A percentile compares a stretch with the other conserved stretches of the same genome.
These are phyloP conservation scores for Spinellus fusiger DNA, from an alignment of 192 early-diverging fungal species.

Conservation along the genomic window DNA sequence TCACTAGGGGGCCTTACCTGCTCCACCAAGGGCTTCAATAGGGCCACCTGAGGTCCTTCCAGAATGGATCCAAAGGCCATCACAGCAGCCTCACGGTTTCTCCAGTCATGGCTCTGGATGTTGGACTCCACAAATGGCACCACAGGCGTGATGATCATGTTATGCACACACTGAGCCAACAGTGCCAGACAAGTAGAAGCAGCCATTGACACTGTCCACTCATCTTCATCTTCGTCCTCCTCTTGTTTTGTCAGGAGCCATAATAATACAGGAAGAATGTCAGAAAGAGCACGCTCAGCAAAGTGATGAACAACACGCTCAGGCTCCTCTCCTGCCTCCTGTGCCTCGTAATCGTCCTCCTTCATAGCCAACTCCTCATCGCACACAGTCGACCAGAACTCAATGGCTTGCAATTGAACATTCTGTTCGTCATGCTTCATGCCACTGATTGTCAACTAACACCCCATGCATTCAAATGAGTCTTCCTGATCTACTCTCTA, in stretches of 20 bases:
- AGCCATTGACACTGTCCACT: conserved; percentile 98
- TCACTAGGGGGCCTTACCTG: conserved; percentile 30
- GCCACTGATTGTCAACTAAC: conserved; percentile 79
- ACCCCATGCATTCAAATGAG: conserved; percentile 1
- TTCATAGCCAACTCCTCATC: conserved; percentile 86
- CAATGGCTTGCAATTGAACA: conserved; percentile 94
- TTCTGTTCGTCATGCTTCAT: conserved; percentile 87
- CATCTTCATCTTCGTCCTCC: conserved; percentile 98
- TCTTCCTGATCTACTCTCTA: background rate
- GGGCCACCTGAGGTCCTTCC: conserved; percentile 73
- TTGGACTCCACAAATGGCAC: conserved; percentile 87
- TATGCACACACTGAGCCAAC: conserved; percentile 77
- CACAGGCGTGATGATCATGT: conserved; percentile 75
- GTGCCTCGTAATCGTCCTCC: conserved; percentile 54
- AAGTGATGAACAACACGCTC: conserved; percentile 63
- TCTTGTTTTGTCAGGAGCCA: conserved; percentile 92
- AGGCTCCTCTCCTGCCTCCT: conserved; percentile 40
- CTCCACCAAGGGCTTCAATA: conserved; percentile 64
- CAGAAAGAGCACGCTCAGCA: conserved; percentile 67
- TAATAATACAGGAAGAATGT: conserved; percentile 82
- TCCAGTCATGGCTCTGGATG: conserved; percentile 85
- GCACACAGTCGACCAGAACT: conserved; percentile 99
- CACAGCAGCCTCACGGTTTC: conserved; percentile 91
- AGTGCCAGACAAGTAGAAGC: conserved; percentile 91
- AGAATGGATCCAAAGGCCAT: conserved; percentile 99